Conservation (phyloP, 352 stramenopile species). For the Pythium chondricola region DNA sequence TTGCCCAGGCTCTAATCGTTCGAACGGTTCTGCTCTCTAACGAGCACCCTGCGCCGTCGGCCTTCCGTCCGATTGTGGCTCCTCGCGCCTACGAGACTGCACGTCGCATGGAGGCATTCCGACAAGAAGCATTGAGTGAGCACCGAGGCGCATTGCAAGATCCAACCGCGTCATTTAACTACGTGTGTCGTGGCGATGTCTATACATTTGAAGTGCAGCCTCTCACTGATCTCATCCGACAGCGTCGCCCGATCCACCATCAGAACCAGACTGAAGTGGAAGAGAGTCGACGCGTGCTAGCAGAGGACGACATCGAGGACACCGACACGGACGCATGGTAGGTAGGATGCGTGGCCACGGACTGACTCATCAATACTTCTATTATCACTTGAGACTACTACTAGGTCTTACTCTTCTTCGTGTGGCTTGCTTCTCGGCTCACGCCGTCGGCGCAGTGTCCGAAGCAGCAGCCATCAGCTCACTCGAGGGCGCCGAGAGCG, state of each 20-base stretch:
- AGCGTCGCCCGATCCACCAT: slow-evolving; percentile 1
- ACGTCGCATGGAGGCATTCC: slow-evolving; percentile 20
- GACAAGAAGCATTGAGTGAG: slow-evolving; percentile 40
- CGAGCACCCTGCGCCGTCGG: slow-evolving; percentile 43
- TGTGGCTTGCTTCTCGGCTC: background rate
- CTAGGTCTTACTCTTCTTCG: too few species aligned
- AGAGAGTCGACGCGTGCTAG: slow-evolving; percentile 1
- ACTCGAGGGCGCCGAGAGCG: slow-evolving; percentile 9
- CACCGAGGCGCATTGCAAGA: too few species aligned
- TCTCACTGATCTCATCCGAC: slow-evolving; percentile 42
- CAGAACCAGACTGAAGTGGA: background rate
- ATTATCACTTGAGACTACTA: too few species aligned
- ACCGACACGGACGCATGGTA: slow-evolving; percentile 41
- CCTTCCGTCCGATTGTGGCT: slow-evolving; percentile 69
- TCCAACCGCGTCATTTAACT: slow-evolving; percentile 8
- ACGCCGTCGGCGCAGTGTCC: slow-evolving; percentile 3
- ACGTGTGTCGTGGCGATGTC: slow-evolving; percentile 43
- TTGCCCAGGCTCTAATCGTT: slow-evolving; percentile 50
- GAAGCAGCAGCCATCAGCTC: too few species aligned
- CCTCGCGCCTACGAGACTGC: slow-evolving; percentile 34
- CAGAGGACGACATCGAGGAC: slow-evolving; percentile 72
- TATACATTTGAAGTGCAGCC: slow-evolving; percentile 67
- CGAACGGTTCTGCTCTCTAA: slow-evolving; percentile 73
- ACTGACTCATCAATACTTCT: too few species aligned
- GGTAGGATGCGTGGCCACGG: slow-evolving; percentile 9